Conservation (phyloP, 2,329 filamentous ascomycete species). For the Lecanicillium sp. region DNA sequence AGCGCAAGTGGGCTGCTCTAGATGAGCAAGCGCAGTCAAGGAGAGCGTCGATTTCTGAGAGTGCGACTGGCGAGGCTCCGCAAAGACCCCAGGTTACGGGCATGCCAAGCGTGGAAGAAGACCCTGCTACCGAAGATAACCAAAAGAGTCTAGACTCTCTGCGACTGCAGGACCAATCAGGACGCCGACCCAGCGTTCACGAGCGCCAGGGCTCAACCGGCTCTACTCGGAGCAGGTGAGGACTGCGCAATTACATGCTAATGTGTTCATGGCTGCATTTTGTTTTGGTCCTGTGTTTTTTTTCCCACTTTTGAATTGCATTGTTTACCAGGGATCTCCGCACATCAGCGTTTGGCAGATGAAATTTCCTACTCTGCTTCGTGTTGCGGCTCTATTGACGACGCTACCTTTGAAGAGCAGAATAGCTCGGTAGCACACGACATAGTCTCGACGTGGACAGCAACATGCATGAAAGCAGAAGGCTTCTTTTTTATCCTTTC, state of each 20-base stretch:
- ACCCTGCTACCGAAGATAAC: conserved; percentile 72
- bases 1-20: conserved; percentile 84
- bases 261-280: conserved; percentile 1
- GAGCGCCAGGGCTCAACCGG: conserved; percentile 54
- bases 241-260: background rate
- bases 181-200: conserved; percentile 46
- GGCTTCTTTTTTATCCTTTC: too few relatives aligned
- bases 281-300: conserved; percentile 11
- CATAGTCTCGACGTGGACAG: too few relatives aligned
- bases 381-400: too few relatives aligned
- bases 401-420: too few relatives aligned
- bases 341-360: background rate
- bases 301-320: too few relatives aligned
- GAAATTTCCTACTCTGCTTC: conserved; percentile 4
- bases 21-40: conserved; percentile 69
- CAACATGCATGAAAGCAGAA: too few relatives aligned
- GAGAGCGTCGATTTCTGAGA: conserved; percentile 33
- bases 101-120: conserved; percentile 60
- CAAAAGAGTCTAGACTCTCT: conserved; percentile 83
- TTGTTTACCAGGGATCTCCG: too few relatives aligned
- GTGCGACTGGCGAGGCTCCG: conserved; percentile 20
- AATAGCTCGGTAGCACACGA: too few relatives aligned
- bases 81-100: conserved; percentile 30
- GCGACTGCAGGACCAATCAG: conserved; percentile 72
- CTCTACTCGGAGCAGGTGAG: conserved; percentile 42